Evolutionary conservation across 1,284 basidiomycete genomes (phyloP).

Genomic region (Ustilago bromivora): DNA sequence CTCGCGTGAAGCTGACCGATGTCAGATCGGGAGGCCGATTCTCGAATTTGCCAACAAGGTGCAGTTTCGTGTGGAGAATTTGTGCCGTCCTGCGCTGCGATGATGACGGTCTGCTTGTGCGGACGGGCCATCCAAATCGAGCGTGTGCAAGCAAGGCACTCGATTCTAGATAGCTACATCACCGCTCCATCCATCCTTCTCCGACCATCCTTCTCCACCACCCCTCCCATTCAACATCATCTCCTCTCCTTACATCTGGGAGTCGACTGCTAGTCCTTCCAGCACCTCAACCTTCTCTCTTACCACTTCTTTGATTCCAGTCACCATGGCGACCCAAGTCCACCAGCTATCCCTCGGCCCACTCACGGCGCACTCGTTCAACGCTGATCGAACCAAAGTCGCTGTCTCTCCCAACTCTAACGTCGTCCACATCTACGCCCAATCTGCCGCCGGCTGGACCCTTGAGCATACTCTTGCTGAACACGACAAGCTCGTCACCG

Average conservation of each 20-base stretch:
- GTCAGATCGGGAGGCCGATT: background rate
- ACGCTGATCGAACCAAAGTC: constrained; percentile 86
- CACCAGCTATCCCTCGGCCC: constrained; percentile 81
- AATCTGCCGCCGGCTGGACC: constrained; percentile 74
- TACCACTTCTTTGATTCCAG: background rate
- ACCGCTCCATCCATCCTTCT: background rate
- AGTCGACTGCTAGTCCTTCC: constrained; percentile 65
- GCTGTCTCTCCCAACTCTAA: constrained; percentile 91
- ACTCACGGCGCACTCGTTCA: constrained; percentile 92
- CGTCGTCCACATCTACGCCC: constrained; percentile 83
- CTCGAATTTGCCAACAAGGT: background rate
- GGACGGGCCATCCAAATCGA: constrained; percentile 21
- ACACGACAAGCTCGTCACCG: constrained; percentile 98
- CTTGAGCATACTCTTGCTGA: constrained; percentile 85
- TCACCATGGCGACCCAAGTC: constrained; percentile 61
- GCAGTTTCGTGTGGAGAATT: background rate
- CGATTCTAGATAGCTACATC: background rate
- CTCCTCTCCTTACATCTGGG: constrained; percentile 12
- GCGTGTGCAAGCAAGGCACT: background rate
- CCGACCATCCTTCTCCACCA: background rate
- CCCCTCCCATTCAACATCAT: background rate
- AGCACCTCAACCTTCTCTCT: background rate
- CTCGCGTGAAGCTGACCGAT: background rate
- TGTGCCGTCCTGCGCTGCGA: background rate
- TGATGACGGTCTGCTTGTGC: constrained; percentile 28